Base-by-base conservation (phyloP, 2,329 filamentous ascomycete genomes). In the Hypoxylon sp. region DNA sequence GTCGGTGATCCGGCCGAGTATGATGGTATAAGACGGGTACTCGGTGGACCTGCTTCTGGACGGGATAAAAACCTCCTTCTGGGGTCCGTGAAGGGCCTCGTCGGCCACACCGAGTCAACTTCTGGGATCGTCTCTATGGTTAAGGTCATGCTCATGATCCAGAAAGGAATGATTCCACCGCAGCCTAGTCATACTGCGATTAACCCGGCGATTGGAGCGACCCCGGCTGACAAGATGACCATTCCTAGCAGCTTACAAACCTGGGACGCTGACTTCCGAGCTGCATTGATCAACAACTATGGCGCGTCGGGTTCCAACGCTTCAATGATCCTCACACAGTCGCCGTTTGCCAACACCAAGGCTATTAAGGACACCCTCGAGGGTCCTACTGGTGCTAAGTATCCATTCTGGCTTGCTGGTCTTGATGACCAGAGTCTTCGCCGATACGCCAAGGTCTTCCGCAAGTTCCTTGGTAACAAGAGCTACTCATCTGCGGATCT, bases 251-350 rank as follows among this genome's bases (percentile, higher is more conserved):
- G 47, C 1, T 3, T 66, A 10, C 59, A 60, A 11, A 59, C 71
- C 0, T 79, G 76, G 78, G 47, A 74, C 1, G 59, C 22, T 1
- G 46, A 65, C 1, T 70, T 67, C 33, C 63, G 63, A 35, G 71
- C 60, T 0, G 73, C 77, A 0, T 51, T 76, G 8, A 73, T 81
- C 63, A 81, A 81, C 69, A 81, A 78, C 70, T 81, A 81, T 50
- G 79, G 80, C 0, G 80, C 80, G 0, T 75, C 75, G 1, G 79
- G 80, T 0, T 77, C 74, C n/a, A 81, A 81, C 33, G 74, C 76
- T 2, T 74, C 76, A 1, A 67, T 78, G 63, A 48, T 80, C 4
- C 58, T 80, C n/a, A 73, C 51, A 0, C 65, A 76, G 22, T 53
- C 72, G 4, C 76, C 76, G 22, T 60, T 67, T 60, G 39, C 26